Evolutionary conservation across 768 basidiomycete species (phyloP), one percentile per base, ranked within the genome.

Genomic region (Amanita polypyramis): DNA sequence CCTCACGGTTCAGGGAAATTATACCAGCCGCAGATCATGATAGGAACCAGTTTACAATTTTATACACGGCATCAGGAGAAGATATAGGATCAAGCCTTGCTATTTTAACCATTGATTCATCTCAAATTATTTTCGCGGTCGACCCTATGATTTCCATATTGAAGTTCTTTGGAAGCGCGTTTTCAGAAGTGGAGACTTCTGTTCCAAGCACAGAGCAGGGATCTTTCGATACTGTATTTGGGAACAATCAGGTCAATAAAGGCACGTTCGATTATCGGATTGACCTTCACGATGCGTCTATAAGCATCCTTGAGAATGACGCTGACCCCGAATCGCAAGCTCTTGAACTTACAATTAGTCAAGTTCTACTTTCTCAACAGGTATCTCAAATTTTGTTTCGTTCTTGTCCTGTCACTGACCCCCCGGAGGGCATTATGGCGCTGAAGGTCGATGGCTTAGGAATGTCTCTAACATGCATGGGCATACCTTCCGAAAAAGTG

Each of bases 401-500:
- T 32, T 5, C 6, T 17, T 10, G 40, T 14, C 20, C 43, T 12
- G 35, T 23, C 40, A 19, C 35, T 52, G 7, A 59, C 51, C 23
- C 37, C n/a, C 9, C 10, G 17, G 41, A 97, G 89, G 82, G 82
- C 5, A 77, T 91, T 30, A 61, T 89, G 51, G 88, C 93, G 1
- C 66, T 98, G 47, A 91, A 77, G 30, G 69, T 97, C 27, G 79
- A 74, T 45, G 76, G 75, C 25, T 72, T 97, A 7, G 96, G 96
- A 17, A 98, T 99, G 95, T 96, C 92, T 2, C 71, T 99, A 25
- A 79, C 82, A 51, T 75, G 76, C 23, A 98, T 99, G 93, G 89
- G 88, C 53, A 75, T 75, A 53, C 71, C 78, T 39, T 70, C 79
- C 0, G 94, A 98, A 53, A 81, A 76, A 41, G 91, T 94, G 43